Base-by-base conservation (phyloP, 2,329 filamentous ascomycete genomes). In the Metarhizium anisopliae region DNA sequence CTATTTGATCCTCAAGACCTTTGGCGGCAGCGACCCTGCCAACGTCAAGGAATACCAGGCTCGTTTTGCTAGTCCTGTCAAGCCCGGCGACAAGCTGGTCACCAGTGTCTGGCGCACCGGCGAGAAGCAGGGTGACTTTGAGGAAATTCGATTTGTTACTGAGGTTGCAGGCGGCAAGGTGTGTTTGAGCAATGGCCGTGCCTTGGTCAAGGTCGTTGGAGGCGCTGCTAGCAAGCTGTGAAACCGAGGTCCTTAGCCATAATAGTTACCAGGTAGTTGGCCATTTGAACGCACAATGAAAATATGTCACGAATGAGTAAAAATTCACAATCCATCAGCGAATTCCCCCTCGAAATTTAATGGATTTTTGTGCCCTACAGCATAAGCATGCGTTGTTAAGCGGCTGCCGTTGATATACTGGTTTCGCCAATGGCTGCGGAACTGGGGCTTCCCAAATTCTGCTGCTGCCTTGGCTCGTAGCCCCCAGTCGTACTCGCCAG, bases 1-100 rank as follows among this genome's bases (percentile, higher is more conserved):
- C 16, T 89, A 93, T 66, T 84, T 81, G 32, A 75, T 96, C 57
- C 75, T 96, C 55, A 81, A 87, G 70, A 74, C 80, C 43, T 77
- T 95, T 20, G 90, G 90, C 50, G 86, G 80, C 50, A 87, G 86
- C 69, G 82, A 95, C 66, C 88, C 91, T 1, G 81, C 81, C 61
- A 95, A 93, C 66, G 77, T 96, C 63, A 89, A 84, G 73, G 89
- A 94, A 72, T 96, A 93, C 76, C 89, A 93, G 75, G 90, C 90
- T 18, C 79, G 91, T 47, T 96, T 96, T 68, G 90, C 90, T 13
- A 87, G 84, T 60, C 91, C 91, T 1, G 91, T 96, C 8, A 85
- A 83, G 68, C 90, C 90, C 0, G 90, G 88, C 25, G 89, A 94
- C 68, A 91, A 87, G 74, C 78, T 96, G 35, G 80, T 89, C 40